Base-by-base conservation (phyloP, 257 asterid species). In the Solanum okadae region DNA sequence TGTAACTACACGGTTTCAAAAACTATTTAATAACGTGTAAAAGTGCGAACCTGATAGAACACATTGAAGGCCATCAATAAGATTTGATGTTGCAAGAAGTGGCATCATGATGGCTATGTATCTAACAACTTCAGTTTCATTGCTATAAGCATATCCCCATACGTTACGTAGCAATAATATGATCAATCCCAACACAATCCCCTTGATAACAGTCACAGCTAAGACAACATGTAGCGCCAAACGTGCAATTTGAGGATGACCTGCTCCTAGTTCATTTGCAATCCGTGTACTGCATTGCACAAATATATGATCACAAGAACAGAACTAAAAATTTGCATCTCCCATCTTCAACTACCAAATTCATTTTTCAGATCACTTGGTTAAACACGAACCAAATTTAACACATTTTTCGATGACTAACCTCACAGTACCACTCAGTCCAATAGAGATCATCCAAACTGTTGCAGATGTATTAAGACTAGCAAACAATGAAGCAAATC, bases 391-490 rank as follows among this genome's bases (percentile, higher is more conserved):
- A 71, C 59, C 14, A 15, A 35, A 70, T 1, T 70, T 37, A 35
- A 13, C 20, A 46, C 20, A 27, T 59, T 34, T 40, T 68, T 18
- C 4, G 2, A 34, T 23, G 46, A 87, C 93, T 88, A 56, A 96
- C 99, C 99, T 96, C 86, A 94, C 93, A 52, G 97, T 96, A 89
- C 89, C 88, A 91, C 98, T 91, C 81, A 96, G 96, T 86, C 99
- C 99, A 86, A 90, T 93, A 3, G 97, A 93, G 91, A 96, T 95
- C 98, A 94, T 95, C 95, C 98, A 96, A 85, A 96, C 94, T 15
- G 94, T 93, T 83, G 93, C 86, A 49, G 94, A 87, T 79, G 98
- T 95, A 89, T 91, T 95, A 33, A 96, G 95, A 93, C 98, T 96
- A 92, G 38, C 81, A 87, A 91, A 67, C 4, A 42, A 70, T 86